These are phyloP conservation scores for Pachyrhizus erosus DNA, from an alignment of 306 rosid species.

Conservation along the genomic window DNA sequence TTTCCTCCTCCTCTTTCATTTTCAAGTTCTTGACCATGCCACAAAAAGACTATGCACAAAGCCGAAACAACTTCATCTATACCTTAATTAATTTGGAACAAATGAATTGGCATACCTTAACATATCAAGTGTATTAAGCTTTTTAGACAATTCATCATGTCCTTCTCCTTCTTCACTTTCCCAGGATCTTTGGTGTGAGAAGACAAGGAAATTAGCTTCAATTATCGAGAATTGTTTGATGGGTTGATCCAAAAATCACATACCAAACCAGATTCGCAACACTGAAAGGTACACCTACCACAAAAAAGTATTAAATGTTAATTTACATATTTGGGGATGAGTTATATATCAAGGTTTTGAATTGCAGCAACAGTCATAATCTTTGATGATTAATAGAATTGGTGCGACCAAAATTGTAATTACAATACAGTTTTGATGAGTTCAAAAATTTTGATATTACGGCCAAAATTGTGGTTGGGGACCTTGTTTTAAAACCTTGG, in stretches of 20 bases:
- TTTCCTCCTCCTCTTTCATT: conserved; percentile 32
- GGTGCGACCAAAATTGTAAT: neutral
- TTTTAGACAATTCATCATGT: conserved; percentile 8
- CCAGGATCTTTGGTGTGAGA: conserved; percentile 38
- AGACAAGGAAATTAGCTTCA: conserved; percentile 24
- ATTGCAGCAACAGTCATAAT: neutral
- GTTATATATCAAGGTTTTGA: neutral
- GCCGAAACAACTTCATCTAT: conserved; percentile 3
- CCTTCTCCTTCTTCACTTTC: conserved; percentile 18
- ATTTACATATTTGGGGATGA: neutral
- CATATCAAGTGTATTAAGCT: neutral
- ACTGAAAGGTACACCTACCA: conserved; percentile 39
- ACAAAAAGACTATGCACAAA: neutral
- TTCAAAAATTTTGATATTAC: neutral
- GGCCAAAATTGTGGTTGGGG: neutral
- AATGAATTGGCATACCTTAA: neutral
- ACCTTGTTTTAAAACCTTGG: neutral
- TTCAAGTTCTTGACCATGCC: conserved; percentile 12
- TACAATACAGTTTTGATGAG: neutral
- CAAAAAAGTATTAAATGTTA: neutral
- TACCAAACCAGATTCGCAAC: conserved; percentile 34
- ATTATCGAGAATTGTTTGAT: conserved; percentile 42
- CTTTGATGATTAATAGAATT: neutral
- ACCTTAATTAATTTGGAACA: neutral
- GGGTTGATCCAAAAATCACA: conserved; percentile 50